A percentile compares a stretch with the other conserved stretches of the same genome.
phyloP scores from a whole-genome alignment of 371 early-diverging fungal genomes.

The Circinella umbellata region DNA sequence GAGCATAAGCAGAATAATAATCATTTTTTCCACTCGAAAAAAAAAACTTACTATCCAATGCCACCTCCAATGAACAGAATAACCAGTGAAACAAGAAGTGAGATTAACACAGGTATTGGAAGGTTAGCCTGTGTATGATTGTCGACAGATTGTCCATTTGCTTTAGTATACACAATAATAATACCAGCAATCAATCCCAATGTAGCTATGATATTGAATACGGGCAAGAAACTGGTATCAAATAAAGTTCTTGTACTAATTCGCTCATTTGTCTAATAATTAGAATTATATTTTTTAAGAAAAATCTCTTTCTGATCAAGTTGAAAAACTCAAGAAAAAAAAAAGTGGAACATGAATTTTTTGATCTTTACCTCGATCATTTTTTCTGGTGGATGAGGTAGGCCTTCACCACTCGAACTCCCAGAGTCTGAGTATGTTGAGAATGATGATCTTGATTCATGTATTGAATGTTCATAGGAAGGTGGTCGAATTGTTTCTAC shows the following conservation, averaged over 20 bases:
- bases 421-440: not conserved
- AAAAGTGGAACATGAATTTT: not conserved
- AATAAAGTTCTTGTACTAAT: slow-evolving; percentile 5
- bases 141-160: slow-evolving; percentile 6
- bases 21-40: not conserved
- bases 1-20: too few species aligned
- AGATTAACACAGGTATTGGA: slow-evolving; percentile 77
- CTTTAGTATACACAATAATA: slow-evolving; percentile 7
- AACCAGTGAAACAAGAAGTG: slow-evolving; percentile 17
- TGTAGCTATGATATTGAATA: slow-evolving; percentile 17
- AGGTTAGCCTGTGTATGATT: not conserved
- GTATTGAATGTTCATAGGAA: not conserved
- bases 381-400: slow-evolving; percentile 1
- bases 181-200: slow-evolving; percentile 14
- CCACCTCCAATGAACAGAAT: slow-evolving; percentile 25
- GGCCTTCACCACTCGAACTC: not conserved
- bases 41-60: not conserved
- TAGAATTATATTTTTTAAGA: not conserved
- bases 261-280: slow-evolving; percentile 8
- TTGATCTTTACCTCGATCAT: not conserved
- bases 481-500: not conserved
- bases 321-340: too few species aligned
- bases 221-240: slow-evolving; percentile 7
- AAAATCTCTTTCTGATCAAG: not conserved
- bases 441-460: not conserved